Conservation (phyloP, 2,329 filamentous ascomycete genomes). For the Alternaria triticina region DNA sequence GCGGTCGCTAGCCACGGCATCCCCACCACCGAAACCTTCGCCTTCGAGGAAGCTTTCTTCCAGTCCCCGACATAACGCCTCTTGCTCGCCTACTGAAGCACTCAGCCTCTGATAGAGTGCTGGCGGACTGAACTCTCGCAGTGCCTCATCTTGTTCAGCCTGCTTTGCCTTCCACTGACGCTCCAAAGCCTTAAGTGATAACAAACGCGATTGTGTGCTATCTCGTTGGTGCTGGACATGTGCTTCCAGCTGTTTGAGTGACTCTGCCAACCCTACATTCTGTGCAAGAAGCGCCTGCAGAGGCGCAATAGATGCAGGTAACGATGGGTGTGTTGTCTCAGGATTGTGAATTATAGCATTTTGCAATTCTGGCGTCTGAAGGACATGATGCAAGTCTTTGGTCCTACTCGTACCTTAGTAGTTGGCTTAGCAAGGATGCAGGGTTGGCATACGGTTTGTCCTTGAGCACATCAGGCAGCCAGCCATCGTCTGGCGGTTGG, state of each 20-base stretch:
- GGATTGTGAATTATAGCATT: constrained; percentile 74
- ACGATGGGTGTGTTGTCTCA: constrained; percentile 73
- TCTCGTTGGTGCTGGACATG: constrained; percentile 68
- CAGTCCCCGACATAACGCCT: constrained; percentile 77
- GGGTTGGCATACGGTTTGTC: constrained; percentile 75
- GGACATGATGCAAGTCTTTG: constrained; percentile 75
- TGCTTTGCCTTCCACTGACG: constrained; percentile 92
- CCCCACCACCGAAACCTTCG: constrained; percentile 50
- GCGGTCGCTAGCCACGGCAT: constrained; percentile 70
- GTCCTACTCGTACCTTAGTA: constrained; percentile 61
- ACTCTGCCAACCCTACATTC: constrained; percentile 73
- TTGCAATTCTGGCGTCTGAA: constrained; percentile 70
- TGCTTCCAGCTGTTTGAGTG: constrained; percentile 66
- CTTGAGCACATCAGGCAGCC: constrained; percentile 77
- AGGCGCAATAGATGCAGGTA: constrained; percentile 67
- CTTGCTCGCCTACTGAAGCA: constrained; percentile 82
- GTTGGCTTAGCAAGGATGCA: constrained; percentile 13
- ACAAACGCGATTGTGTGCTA: constrained; percentile 77
- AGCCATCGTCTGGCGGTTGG: constrained; percentile 63
- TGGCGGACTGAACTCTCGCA: constrained; percentile 84
- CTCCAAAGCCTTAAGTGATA: constrained; percentile 85
- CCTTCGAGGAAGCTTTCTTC: constrained; percentile 92
- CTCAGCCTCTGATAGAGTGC: constrained; percentile 83
- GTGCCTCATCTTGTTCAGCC: constrained; percentile 82
- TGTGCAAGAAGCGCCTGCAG: constrained; percentile 70